Evolutionary conservation across 179 eudicot genomes (phyloP), one percentile per base, ranked within the genome.

Genomic region (Camellia oleifera): DNA sequence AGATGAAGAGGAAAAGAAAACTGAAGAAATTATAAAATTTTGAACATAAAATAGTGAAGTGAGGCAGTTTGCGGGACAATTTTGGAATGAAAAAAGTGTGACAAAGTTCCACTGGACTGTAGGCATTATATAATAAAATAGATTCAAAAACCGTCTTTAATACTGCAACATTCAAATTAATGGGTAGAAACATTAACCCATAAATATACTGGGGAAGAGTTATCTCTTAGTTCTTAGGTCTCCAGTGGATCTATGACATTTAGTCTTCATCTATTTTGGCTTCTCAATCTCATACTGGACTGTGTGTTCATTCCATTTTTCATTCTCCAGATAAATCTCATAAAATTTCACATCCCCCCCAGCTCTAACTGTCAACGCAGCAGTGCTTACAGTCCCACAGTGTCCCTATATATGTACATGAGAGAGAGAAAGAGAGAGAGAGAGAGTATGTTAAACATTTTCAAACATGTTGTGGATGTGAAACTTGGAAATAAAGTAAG

Each of bases 341-440:
- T 90, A 85, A 82, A 92, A 90, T 76, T 78, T 88, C 60, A 89
- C 90, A 53, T 89, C 91, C 42, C 94, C 95, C 57, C 62, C 70
- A 4, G 61, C 81, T 83, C 67, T 89, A 18, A 86, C 86, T 14
- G 90, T 87, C 82, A 94, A 46, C 65, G 86, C 91, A 75, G 91
- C 81, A 6, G 90, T 94, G 88, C 97, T 94, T 78, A 95, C 87
- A 9, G 97, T 92, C 62, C 97, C 94, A 77, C 84, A 92, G 61
- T 46, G 81, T 11, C 94, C 93, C 94, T 89, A 79, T 53, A 66
- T 63, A 78, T 61, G 81, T 53, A 66, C 67, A 78, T 61, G 5
- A 46, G 23, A 6, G 40, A 74, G 4, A 53, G 52, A 48, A 7
- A 48, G 5, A 48, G 5, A 46, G 23, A 6, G 40, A 74, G 3